Conservation (phyloP, 2,329 filamentous ascomycete genomes). For the Cladophialophora psammophila region DNA sequence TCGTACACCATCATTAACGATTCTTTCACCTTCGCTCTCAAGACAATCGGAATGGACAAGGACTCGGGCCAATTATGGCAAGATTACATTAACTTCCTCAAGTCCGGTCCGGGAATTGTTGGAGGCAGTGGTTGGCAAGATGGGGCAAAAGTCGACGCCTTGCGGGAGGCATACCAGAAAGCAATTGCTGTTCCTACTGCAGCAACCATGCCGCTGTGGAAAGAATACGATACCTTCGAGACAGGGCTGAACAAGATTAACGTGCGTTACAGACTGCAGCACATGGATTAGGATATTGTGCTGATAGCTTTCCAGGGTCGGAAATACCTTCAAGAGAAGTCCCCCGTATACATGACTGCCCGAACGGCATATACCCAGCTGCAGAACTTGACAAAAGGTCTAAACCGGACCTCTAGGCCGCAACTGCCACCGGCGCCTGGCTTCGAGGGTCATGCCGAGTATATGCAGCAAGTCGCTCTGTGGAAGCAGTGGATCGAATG, state of each 20-base stretch:
- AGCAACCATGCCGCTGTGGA: slow-evolving; percentile 86
- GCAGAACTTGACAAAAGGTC: slow-evolving; percentile 82
- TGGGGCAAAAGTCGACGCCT: slow-evolving; percentile 93
- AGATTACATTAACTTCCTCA: slow-evolving; percentile 94
- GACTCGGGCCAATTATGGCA: slow-evolving; percentile 90
- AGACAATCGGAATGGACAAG: slow-evolving; percentile 88
- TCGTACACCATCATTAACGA: slow-evolving; percentile 81
- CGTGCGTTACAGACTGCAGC: slow-evolving; percentile 57
- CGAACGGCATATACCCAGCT: slow-evolving; percentile 87
- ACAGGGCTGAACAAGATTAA: slow-evolving; percentile 92
- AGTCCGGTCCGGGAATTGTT: slow-evolving; percentile 81
- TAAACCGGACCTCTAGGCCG: slow-evolving; percentile 80
- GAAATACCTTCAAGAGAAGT: slow-evolving; percentile 92
- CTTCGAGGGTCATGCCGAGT: slow-evolving; percentile 87
- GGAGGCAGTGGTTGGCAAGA: slow-evolving; percentile 94
- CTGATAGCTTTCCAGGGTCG: slow-evolving; percentile 68
- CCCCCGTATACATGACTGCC: slow-evolving; percentile 93
- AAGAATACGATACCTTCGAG: slow-evolving; percentile 97
- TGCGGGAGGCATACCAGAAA: slow-evolving; percentile 90
- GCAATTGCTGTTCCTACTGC: slow-evolving; percentile 87
- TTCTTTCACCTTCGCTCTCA: slow-evolving; percentile 90
- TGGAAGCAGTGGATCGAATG: slow-evolving; percentile 96
- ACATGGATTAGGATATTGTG: slow-evolving; percentile 5
- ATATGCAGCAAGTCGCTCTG: slow-evolving; percentile 79
- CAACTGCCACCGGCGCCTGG: slow-evolving; percentile 81